Evolutionary conservation across 2,329 filamentous ascomycete species (phyloP).

Genomic region (Colletotrichum tropicale): DNA sequence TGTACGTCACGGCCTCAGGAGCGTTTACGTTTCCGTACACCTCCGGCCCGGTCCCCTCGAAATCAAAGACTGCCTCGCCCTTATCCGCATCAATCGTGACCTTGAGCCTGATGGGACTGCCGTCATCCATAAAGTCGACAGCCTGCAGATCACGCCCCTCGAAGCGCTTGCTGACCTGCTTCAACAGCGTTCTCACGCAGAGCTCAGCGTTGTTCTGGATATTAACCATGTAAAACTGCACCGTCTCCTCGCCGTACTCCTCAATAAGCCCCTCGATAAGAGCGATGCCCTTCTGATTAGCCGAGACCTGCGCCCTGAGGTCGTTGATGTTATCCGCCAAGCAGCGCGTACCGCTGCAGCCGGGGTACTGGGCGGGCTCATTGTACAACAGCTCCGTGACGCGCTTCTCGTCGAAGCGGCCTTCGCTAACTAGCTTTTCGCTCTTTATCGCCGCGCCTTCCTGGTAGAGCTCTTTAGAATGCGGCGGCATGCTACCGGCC

Average conservation of each 20-base stretch:
- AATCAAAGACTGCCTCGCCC: constrained; percentile 82
- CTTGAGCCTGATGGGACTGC: constrained; percentile 75
- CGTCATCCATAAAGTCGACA: constrained; percentile 84
- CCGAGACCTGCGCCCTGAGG: constrained; percentile 81
- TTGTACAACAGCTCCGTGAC: constrained; percentile 75
- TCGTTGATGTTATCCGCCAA: constrained; percentile 84
- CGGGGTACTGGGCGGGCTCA: constrained; percentile 75
- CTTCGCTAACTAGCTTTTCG: constrained; percentile 75
- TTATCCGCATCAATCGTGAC: constrained; percentile 76
- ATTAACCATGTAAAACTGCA: constrained; percentile 83
- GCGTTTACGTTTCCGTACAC: constrained; percentile 84
- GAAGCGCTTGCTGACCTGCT: constrained; percentile 72
- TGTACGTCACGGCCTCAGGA: constrained; percentile 81
- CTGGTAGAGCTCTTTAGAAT: constrained; percentile 67
- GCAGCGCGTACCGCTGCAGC: constrained; percentile 79
- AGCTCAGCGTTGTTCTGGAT: constrained; percentile 83
- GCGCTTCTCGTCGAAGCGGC: constrained; percentile 78
- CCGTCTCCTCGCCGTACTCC: constrained; percentile 78
- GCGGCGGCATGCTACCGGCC: constrained; percentile 81
- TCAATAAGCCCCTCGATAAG: constrained; percentile 76
- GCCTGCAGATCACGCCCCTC: constrained; percentile 73
- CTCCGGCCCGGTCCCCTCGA: constrained; percentile 78
- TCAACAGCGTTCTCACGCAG: constrained; percentile 75
- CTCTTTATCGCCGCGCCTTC: constrained; percentile 68
- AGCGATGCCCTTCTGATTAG: constrained; percentile 86